A percentile compares a stretch with the other conserved stretches of the same genome.
Conservation (phyloP, 371 early-diverging fungal species). For the Mucor irregularis region DNA sequence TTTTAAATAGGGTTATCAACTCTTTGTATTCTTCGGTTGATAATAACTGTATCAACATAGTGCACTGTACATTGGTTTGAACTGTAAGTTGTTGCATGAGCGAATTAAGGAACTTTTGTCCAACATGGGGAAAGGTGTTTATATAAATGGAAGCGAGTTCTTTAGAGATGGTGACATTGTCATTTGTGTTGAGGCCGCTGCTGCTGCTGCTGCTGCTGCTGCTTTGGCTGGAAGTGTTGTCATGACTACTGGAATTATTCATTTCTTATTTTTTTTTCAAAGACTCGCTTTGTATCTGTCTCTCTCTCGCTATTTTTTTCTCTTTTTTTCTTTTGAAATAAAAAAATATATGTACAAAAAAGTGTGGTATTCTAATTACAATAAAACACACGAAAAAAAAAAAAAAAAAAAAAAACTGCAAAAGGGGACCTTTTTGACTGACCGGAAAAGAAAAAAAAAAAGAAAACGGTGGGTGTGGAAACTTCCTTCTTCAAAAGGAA, state of each 20-base stretch:
- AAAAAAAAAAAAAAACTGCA: neutral
- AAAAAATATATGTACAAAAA: neutral
- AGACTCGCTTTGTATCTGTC: too few species aligned
- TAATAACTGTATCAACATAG: slow-evolving; percentile 16
- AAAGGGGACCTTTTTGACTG: too few species aligned
- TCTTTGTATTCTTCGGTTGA: slow-evolving; percentile 24
- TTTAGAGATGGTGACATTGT: neutral
- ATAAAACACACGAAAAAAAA: neutral
- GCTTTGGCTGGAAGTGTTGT: too few species aligned
- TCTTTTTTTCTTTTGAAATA: too few species aligned
- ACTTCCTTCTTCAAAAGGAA: too few species aligned
- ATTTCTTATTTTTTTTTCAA: too few species aligned
- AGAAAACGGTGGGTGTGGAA: too few species aligned
- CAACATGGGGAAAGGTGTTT: slow-evolving; percentile 19
- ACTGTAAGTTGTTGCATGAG: slow-evolving; percentile 19
- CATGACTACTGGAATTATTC: too few species aligned
- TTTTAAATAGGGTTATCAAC: slow-evolving; percentile 6
- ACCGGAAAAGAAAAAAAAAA: neutral
- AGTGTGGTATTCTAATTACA: neutral
- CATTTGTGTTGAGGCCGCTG: too few species aligned
- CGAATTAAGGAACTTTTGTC: slow-evolving; percentile 23
- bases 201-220: too few species aligned
- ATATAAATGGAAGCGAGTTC: slow-evolving; percentile 12
- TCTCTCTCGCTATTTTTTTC: too few species aligned
- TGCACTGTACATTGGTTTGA: slow-evolving; percentile 11